Conservation (phyloP, 257 asterid species). For the Verbascum thapsus region DNA sequence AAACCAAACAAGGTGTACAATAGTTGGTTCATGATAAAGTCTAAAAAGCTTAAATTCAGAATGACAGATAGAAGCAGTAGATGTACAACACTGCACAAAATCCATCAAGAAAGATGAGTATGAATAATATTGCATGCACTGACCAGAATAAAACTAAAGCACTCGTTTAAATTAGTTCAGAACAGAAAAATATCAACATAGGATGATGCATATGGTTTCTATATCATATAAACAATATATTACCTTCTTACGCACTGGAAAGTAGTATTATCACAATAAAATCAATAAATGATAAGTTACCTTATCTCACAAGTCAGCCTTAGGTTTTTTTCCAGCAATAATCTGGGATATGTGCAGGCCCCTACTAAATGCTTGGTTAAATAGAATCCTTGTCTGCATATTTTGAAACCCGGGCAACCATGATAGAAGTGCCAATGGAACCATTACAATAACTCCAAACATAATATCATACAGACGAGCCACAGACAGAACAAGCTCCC, state of each 20-base stretch:
- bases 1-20: too few species aligned
- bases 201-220: not conserved
- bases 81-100: not conserved
- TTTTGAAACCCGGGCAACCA: conserved; percentile 99
- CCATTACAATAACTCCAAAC: conserved; percentile 92
- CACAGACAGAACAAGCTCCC: conserved; percentile 79
- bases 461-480: conserved; percentile 85
- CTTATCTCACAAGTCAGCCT: conserved; percentile 62
- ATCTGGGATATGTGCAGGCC: conserved; percentile 96
- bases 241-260: conserved; percentile 1
- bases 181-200: not conserved
- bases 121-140: not conserved
- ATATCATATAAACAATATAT: not conserved
- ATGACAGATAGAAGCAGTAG: conserved; percentile 3
- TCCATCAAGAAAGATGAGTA: not conserved
- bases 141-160: not conserved
- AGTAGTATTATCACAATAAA: conserved; percentile 18
- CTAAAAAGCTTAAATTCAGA: not conserved
- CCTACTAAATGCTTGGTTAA: conserved; percentile 95
- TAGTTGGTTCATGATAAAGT: not conserved
- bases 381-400: conserved; percentile 97
- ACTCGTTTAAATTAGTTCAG: not conserved
- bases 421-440: conserved; percentile 81
- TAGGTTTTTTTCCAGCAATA: conserved; percentile 79
- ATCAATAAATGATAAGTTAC: conserved; percentile 36